Conservation (phyloP, 78 protist species). For the Polysphondylium violaceum region DNA sequence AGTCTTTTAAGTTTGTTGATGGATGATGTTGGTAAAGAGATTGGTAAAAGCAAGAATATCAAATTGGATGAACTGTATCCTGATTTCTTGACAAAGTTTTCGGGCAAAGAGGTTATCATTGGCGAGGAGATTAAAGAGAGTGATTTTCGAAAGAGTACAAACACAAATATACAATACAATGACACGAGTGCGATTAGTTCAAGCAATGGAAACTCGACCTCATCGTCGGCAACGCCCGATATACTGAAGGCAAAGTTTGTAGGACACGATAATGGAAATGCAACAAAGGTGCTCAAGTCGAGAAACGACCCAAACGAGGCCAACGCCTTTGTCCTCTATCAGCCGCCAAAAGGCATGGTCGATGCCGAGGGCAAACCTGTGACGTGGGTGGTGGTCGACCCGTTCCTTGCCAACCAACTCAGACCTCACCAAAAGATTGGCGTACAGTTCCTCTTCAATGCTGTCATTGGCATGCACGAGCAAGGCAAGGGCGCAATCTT, state of each 20-base stretch:
- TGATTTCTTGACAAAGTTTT: constrained; percentile 4
- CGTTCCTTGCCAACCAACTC: constrained; percentile 49
- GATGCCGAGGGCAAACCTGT: constrained; percentile 25
- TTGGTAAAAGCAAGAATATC: constrained; percentile 10
- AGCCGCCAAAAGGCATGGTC: constrained; percentile 23
- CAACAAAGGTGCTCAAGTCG: background rate
- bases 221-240: background rate
- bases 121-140: background rate
- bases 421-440: constrained; percentile 95
- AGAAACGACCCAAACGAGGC: constrained; percentile 55
- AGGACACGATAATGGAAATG: constrained; percentile 16
- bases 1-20: background rate
- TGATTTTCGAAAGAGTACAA: constrained; percentile 1
- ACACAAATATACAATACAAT: background rate
- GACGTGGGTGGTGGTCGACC: constrained; percentile 45
- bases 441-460: constrained; percentile 90
- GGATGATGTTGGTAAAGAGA: constrained; percentile 52
- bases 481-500: constrained; percentile 55
- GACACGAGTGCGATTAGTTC: constrained; percentile 1
- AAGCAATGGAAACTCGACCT: background rate
- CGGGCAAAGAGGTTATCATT: constrained; percentile 21
- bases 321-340: constrained; percentile 42
- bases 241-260: constrained; percentile 33
- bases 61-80: background rate
- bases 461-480: constrained; percentile 62